Conservation (phyloP, 805 yeast species). For the Wickerhamomyces subpelliculosus region DNA sequence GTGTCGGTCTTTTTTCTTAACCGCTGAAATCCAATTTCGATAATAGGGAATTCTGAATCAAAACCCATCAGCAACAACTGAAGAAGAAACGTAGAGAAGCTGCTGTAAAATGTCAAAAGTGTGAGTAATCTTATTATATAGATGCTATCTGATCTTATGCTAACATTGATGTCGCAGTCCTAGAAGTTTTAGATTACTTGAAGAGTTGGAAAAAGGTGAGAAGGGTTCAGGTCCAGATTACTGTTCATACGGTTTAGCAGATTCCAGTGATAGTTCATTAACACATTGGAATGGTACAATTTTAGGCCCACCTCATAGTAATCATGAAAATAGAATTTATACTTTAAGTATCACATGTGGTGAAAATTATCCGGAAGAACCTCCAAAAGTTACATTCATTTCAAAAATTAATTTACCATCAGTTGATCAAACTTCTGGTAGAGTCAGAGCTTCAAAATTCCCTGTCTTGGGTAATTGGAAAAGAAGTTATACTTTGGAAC, state of each 20-base stretch:
- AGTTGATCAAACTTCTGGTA: conserved; percentile 62
- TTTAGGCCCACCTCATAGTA: conserved; percentile 89
- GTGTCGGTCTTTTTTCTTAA: too few species aligned
- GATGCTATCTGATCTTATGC: too few species aligned
- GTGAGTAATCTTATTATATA: too few species aligned
- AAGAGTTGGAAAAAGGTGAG: conserved; percentile 96
- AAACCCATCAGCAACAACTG: too few species aligned
- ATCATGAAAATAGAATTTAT: conserved; percentile 91
- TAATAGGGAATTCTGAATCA: too few species aligned
- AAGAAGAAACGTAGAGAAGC: neutral
- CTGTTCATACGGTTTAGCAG: conserved; percentile 89
- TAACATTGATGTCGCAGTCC: conserved; percentile 41
- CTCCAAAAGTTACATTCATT: conserved; percentile 77
- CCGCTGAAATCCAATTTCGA: too few species aligned
- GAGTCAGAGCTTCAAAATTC: conserved; percentile 45
- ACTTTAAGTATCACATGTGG: conserved; percentile 79
- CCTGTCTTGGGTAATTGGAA: conserved; percentile 80
- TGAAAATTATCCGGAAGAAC: conserved; percentile 75
- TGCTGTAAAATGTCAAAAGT: conserved; percentile 39
- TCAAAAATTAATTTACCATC: conserved; percentile 89
- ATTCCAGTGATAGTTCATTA: conserved; percentile 88
- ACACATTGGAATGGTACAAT: conserved; percentile 97
- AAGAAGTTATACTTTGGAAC: conserved; percentile 87
- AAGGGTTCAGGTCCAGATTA: conserved; percentile 96
- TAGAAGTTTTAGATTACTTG: conserved; percentile 88